Conservation (phyloP, 139 green algal genomes). For the Tetraselmis striata region DNA sequence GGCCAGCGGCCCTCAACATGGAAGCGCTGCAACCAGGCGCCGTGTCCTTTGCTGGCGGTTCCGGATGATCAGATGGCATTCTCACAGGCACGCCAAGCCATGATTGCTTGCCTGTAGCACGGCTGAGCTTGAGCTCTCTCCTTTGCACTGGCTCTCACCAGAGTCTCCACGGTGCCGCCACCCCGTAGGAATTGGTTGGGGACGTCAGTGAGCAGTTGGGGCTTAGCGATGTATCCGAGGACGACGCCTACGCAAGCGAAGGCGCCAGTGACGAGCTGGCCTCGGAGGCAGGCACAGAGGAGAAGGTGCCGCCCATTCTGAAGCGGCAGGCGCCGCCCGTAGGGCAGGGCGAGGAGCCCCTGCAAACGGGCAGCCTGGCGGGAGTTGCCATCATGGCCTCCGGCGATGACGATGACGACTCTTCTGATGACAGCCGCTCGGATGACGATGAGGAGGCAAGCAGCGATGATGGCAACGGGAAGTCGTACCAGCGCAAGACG, state of each 20-base stretch:
- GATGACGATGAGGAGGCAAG: background rate
- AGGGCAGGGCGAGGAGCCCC: background rate
- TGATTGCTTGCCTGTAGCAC: too few species aligned
- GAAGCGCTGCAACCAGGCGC: background rate
- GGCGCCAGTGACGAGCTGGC: background rate
- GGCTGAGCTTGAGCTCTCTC: too few species aligned
- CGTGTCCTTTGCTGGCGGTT: background rate
- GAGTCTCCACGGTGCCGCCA: too few species aligned
- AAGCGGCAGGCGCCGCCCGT: background rate
- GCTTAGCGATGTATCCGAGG: background rate
- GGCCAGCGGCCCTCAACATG: background rate
- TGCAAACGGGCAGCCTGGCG: background rate
- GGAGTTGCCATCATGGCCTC: background rate
- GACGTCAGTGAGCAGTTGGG: background rate
- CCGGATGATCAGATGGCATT: too few species aligned
- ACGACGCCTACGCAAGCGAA: background rate
- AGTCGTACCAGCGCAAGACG: background rate
- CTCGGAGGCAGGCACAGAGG: background rate
- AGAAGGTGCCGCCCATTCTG: background rate
- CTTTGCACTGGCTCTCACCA: too few species aligned
- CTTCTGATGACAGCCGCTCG: background rate
- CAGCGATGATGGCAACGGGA: background rate
- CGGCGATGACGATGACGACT: background rate
- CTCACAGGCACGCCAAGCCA: too few species aligned
- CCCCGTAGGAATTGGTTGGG: too few species aligned